phyloP scores from a whole-genome alignment of 2,329 filamentous ascomycete species.

The Aspergillus arachidicola region DNA sequence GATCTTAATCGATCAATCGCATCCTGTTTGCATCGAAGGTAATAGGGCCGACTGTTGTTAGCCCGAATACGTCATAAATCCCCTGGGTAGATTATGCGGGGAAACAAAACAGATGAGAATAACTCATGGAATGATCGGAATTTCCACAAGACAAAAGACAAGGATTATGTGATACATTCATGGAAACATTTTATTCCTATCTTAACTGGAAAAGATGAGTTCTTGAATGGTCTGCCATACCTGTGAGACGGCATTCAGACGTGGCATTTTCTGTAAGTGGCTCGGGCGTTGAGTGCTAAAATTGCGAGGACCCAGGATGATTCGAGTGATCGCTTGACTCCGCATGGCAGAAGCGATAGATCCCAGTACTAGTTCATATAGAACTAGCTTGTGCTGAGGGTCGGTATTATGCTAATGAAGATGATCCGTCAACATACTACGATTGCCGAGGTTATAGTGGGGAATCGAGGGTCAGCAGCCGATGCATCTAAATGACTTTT shows the following conservation, averaged over 20 bases:
- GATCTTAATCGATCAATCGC: conserved; percentile 60
- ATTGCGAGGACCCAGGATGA: conserved; percentile 5
- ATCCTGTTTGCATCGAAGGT: conserved; percentile 32
- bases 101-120: not conserved
- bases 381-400: not conserved
- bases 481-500: not conserved
- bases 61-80: not conserved
- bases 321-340: conserved; percentile 1
- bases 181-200: not conserved
- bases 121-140: not conserved
- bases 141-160: not conserved
- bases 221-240: conserved; percentile 4
- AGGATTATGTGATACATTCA: not conserved
- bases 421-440: not conserved
- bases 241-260: conserved; percentile 17
- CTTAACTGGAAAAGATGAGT: not conserved
- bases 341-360: conserved; percentile 9
- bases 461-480: not conserved
- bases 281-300: conserved; percentile 9
- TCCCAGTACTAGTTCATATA: not conserved
- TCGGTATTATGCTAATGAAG: not conserved
- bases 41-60: not conserved
- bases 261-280: conserved; percentile 14
- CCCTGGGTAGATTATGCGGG: not conserved
- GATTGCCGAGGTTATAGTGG: conserved; percentile 1